Base-by-base conservation (phyloP, 2,329 filamentous ascomycete genomes). In the Ceratocystis huliohia region DNA sequence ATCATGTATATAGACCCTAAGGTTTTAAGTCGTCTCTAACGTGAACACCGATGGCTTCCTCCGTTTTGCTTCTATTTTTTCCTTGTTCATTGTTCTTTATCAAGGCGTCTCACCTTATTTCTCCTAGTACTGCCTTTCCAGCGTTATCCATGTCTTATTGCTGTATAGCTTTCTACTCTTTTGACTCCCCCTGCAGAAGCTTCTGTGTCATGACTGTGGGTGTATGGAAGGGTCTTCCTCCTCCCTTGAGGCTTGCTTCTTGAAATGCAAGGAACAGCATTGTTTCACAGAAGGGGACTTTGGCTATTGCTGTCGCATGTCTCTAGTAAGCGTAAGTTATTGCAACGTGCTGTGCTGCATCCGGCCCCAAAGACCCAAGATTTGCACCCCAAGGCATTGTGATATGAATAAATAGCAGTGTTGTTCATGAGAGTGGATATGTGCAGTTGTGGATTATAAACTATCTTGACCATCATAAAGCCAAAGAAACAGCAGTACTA, bases 201-300 rank as follows among this genome's bases (percentile, higher is more conserved):
- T 25, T 25, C 25, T 53, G 48, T 15, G 48, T 53, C 22, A 25
- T 28, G 48, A 28, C 6, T 53, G 48, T 53, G 48, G 22, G 22
- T 15, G 48, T 15, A 25, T 53, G 48, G 25, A 25, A 53, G 25
- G 48, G 20, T 25, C 25, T 6, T 41, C 13, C 37, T 41, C 37
- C 37, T 53, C 56, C 56, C 28, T 37, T 59, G 15, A 15, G 30
- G n/a, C 28, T 10, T 30, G 30, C 8, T 30, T 8, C 56, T 37
- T 33, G n/a, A 59, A 30, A 30, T n/a, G 56, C 56, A 59, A 25
- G 56, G 56, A 25, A 37, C 28, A 3, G 56, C 17, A n/a, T 20
- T 59, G 56, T 59, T 59, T 59, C 56, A 59, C 56, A 37, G 28
- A 59, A n/a, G n/a, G 37, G 56, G 10, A 37, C 56, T 59, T 59